phyloP scores from a whole-genome alignment of 179 eudicot species.

The Silene coronaria region DNA sequence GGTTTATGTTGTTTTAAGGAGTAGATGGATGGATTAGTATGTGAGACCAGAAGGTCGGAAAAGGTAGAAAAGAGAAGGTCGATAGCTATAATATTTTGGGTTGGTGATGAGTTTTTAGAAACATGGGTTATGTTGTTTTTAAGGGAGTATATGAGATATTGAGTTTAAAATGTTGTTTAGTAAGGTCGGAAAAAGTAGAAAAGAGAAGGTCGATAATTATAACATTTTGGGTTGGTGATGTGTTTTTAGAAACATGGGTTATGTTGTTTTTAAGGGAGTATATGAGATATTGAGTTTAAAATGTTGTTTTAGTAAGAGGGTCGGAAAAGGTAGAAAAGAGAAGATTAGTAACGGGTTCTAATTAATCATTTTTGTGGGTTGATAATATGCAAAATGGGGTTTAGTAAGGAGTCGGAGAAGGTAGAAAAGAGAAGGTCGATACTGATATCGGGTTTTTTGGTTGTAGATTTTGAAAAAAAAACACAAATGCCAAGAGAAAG shows the following conservation, averaged over 20 bases:
- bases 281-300: not conserved
- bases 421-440: not conserved
- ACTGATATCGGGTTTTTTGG: not conserved
- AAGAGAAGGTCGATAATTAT: no score
- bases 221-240: no score
- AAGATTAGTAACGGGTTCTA: no score
- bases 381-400: no score
- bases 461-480: constrained; percentile 3
- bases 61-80: no score
- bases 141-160: not conserved
- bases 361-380: no score
- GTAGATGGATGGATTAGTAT: not conserved
- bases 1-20: not conserved
- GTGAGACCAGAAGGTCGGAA: no score
- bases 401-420: no score
- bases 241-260: not conserved
- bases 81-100: no score
- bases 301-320: not conserved
- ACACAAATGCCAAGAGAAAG: constrained; percentile 19
- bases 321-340: no score
- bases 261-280: not conserved
- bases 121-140: not conserved
- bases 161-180: not conserved
- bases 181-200: no score
- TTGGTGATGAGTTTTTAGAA: no score